Base-by-base conservation (phyloP, 805 yeast species). In the Candida methanosorbosa region DNA sequence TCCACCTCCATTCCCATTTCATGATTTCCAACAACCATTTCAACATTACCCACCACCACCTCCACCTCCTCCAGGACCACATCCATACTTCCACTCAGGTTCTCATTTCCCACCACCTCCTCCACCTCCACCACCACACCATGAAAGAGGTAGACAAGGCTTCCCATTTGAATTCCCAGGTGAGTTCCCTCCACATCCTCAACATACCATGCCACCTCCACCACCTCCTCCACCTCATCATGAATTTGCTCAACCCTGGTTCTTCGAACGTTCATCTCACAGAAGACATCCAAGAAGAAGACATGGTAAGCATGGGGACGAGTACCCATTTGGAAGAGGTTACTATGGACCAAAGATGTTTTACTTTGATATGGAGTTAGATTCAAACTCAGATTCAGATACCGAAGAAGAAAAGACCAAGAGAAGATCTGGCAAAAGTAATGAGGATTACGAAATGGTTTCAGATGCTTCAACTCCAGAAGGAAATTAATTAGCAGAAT, bases 121-220 rank as follows among this genome's bases (percentile, higher is more conserved):
- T 14, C 31, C 31, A 6, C 36, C 36, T 13, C 36, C 36, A 21
- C 36, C 33, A 14, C 32, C 26, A 25, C 25, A 14, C 24, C 32
- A 26, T 30, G n/a, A n/a, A 20, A 22, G 22, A 27, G 12, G 21
- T 25, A 9, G 36, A 22, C 12, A 33, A 34, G 33, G 23, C 19
- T 26, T 23, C 33, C 15, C 18, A 16, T 29, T 34, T 33, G 29
- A 33, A 34, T 8, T 20, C 29, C 28, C 14, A 15, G 9, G 15
- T 8, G 15, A 11, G n/a, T 14, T 14, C 8, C 28, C 28, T 11
- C 28, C n/a, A n/a, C 30, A 27, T 27, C 30, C 18, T 8, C 18
- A 11, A 18, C 32, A 18, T 12, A 8, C 11, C 32, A 29, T 15
- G 11, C 27, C 27, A 24, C 14, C 14, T 24, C 27, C 27, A 6